Evolutionary conservation across 371 early-diverging fungal species (phyloP), one percentile per base, ranked within the genome.

Genomic region (Apophysomyces elegans): DNA sequence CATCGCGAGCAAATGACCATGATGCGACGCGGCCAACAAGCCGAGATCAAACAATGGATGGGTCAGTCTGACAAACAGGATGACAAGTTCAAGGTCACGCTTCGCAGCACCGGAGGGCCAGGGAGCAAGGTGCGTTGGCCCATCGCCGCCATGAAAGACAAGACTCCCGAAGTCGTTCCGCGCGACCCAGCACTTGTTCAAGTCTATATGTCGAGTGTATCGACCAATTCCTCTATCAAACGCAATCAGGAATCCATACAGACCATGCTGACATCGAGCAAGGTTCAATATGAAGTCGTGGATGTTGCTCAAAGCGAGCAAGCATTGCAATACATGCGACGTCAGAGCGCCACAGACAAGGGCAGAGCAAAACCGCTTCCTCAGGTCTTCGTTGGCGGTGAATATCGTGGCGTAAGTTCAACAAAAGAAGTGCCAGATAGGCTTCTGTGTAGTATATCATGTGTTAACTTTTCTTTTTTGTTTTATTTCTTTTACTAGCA

Each of bases 331-430:
- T 75, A 78, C 18, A 78, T 78, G 75, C 70, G 75, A 46, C 68
- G 71, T 9, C 75, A 78, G 36, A 70, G 56, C 21, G 45, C 45
- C 39, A 56, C 63, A 43, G 43, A 62, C 26, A 61, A 62, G 36
- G 67, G 74, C 38, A 47, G 67, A 44, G 32, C 70, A 14, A 59
- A 64, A 59, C 57, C 62, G n/a, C 50, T 80, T 26, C 80, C 80
- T 35, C 75, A 73, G 37, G 66, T 80, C 26, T 80, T 80, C 68
- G 75, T 80, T n/a, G 80, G 80, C 39, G 80, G 80, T 14, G 65
- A 68, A 43, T 80, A 73, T 62, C 68, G 72, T 36, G 76, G 76
- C 18, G 79, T 78, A 68, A 72, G 75, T 45, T 45, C 13, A 45
- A 43, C 9, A 4, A 43, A 43, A 43, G 5, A 43, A 9, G 4